Conservation (phyloP, 345 rosid species). For the Toxicodendron radicans region DNA sequence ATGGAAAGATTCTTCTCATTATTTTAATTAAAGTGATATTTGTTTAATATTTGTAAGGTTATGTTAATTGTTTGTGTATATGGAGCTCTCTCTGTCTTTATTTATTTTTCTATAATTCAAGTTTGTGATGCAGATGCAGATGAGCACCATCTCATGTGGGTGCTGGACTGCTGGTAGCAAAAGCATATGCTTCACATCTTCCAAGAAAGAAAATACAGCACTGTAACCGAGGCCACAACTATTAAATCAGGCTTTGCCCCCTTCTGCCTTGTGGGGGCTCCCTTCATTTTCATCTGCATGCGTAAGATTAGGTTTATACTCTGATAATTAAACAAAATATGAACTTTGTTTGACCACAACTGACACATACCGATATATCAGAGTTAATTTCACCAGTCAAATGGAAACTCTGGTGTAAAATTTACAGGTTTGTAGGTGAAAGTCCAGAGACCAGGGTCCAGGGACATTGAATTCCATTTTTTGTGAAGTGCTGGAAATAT, state of each 20-base stretch:
- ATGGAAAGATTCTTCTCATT: slow-evolving; percentile 27
- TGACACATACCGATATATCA: too few species aligned
- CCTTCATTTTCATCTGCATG: not conserved
- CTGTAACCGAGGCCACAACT: not conserved
- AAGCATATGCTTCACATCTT: not conserved
- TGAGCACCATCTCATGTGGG: slow-evolving; percentile 8
- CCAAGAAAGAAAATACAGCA: not conserved
- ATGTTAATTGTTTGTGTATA: not conserved
- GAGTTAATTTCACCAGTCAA: too few species aligned
- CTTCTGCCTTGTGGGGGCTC: not conserved
- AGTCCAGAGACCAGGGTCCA: too few species aligned
- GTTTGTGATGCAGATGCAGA: not conserved
- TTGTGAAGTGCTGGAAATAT: too few species aligned
- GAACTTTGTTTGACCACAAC: too few species aligned
- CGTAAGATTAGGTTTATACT: too few species aligned
- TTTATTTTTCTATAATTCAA: not conserved
- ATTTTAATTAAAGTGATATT: slow-evolving; percentile 8
- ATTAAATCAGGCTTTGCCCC: not conserved
- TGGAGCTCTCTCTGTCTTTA: not conserved
- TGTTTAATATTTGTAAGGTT: not conserved
- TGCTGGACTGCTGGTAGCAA: slow-evolving; percentile 16
- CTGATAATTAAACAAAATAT: too few species aligned
- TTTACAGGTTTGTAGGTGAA: too few species aligned
- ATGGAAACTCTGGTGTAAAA: too few species aligned
- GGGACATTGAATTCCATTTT: too few species aligned